These are phyloP conservation scores for Aspergillus texensis DNA, from an alignment of 2,329 filamentous ascomycete species.

Conservation along the genomic window DNA sequence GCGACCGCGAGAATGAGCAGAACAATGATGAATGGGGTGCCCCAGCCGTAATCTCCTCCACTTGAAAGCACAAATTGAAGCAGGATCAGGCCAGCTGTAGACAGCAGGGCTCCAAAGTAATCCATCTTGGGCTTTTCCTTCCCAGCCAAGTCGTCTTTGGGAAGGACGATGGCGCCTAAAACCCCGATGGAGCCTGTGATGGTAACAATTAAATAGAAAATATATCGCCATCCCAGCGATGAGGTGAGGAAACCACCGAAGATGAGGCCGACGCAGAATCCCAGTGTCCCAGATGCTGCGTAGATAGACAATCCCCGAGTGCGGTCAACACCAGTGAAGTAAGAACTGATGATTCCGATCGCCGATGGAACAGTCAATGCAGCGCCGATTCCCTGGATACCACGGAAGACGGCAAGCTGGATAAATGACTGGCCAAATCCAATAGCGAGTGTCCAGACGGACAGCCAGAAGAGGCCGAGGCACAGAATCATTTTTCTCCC, in stretches of 20 bases:
- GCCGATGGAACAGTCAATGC: slow-evolving; percentile 53
- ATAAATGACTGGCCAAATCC: slow-evolving; percentile 48
- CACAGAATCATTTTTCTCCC: slow-evolving; percentile 44
- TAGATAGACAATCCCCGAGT: slow-evolving; percentile 45
- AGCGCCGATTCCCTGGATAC: slow-evolving; percentile 50
- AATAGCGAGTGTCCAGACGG: slow-evolving; percentile 39
- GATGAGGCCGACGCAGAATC: slow-evolving; percentile 45
- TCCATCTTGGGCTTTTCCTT: slow-evolving; percentile 42
- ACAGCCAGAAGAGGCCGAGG: slow-evolving; percentile 39
- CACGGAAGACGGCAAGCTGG: slow-evolving; percentile 42
- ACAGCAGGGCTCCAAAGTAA: slow-evolving; percentile 45
- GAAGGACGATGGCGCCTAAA: slow-evolving; percentile 40
- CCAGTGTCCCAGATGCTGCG: slow-evolving; percentile 42
- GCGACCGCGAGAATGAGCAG: slow-evolving; percentile 43
- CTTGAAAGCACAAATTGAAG: slow-evolving; percentile 50
- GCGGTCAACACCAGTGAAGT: slow-evolving; percentile 42
- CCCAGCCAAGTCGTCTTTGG: slow-evolving; percentile 40
- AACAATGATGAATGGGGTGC: slow-evolving; percentile 49
- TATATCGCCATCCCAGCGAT: slow-evolving; percentile 43
- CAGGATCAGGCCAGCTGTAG: slow-evolving; percentile 47
- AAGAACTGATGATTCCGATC: slow-evolving; percentile 50
- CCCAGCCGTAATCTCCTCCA: slow-evolving; percentile 52
- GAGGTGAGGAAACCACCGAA: slow-evolving; percentile 45
- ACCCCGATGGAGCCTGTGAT: slow-evolving; percentile 35
- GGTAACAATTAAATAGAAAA: slow-evolving; percentile 41